phyloP scores from a whole-genome alignment of 1,139 yeast species.

The Pichia inconspicua region DNA sequence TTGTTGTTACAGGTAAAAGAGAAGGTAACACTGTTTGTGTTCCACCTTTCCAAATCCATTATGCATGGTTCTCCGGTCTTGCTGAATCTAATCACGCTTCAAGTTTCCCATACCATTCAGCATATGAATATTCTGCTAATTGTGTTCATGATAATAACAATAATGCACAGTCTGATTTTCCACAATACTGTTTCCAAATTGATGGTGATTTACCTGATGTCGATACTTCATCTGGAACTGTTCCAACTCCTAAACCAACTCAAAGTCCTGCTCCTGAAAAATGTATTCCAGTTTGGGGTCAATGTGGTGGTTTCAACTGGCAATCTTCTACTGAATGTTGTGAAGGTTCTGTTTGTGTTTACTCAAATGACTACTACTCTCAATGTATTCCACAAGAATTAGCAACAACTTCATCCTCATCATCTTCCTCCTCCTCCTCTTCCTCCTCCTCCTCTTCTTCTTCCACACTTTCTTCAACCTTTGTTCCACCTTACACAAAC shows the following conservation, averaged over 20 bases:
- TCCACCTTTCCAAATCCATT: slow-evolving; percentile 27
- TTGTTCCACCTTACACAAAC: not conserved
- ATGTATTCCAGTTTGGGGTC: slow-evolving; percentile 6
- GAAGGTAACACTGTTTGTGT: slow-evolving; percentile 19
- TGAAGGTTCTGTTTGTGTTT: slow-evolving; percentile 9
- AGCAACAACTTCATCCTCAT: slow-evolving; percentile 6
- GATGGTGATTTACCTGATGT: not conserved
- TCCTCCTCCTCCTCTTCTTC: not conserved
- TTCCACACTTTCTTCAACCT: not conserved
- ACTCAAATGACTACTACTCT: slow-evolving; percentile 12
- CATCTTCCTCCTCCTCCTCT: not conserved
- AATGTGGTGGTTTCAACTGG: slow-evolving; percentile 17
- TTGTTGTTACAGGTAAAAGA: slow-evolving; percentile 21
- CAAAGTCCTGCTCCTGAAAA: not conserved
- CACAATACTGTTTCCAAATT: slow-evolving; percentile 25
- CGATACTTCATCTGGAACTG: slow-evolving; percentile 1
- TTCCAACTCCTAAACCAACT: slow-evolving; percentile 3
- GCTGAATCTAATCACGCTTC: slow-evolving; percentile 12
- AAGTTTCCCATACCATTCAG: slow-evolving; percentile 18
- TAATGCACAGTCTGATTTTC: slow-evolving; percentile 26
- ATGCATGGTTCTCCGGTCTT: slow-evolving; percentile 25
- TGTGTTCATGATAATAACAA: slow-evolving; percentile 26
- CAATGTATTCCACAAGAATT: slow-evolving; percentile 12
- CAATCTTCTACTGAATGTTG: slow-evolving; percentile 12
- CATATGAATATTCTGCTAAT: slow-evolving; percentile 24